Conservation (phyloP, 192 early-diverging fungal species). For the Podila minutissima region DNA sequence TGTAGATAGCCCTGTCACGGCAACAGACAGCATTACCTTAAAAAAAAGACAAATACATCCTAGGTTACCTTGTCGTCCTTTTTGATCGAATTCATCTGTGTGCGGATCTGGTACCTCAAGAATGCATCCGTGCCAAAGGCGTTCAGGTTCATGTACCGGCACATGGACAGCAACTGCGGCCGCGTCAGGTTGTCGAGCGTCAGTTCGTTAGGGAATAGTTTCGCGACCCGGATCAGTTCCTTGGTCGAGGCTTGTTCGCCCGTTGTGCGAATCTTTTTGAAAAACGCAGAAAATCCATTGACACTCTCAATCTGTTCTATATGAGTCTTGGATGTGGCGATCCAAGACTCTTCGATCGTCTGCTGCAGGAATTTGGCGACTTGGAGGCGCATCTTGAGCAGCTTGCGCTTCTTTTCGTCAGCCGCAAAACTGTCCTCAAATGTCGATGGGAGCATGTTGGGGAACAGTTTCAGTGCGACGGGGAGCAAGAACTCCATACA, state of each 20-base stretch:
- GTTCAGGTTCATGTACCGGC: constrained; percentile 91
- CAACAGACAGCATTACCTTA: neutral
- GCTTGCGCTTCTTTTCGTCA: constrained; percentile 92
- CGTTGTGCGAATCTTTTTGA: constrained; percentile 84
- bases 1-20: neutral
- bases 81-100: constrained; percentile 80
- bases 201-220: constrained; percentile 88
- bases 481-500: constrained; percentile 95
- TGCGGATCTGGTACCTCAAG: constrained; percentile 87
- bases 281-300: constrained; percentile 79
- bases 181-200: constrained; percentile 90
- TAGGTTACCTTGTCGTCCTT: constrained; percentile 74
- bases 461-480: constrained; percentile 91
- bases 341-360: constrained; percentile 86
- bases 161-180: constrained; percentile 92
- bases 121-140: constrained; percentile 94
- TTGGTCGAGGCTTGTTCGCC: constrained; percentile 85
- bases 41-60: neutral
- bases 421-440: constrained; percentile 85
- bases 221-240: constrained; percentile 86
- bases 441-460: constrained; percentile 96
- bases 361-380: constrained; percentile 94
- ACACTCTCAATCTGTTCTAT: constrained; percentile 56
- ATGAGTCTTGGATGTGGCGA: constrained; percentile 15
- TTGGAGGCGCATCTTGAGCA: constrained; percentile 87